Base-by-base conservation (phyloP, 306 rosid species). In the Vigna nakashimae region DNA sequence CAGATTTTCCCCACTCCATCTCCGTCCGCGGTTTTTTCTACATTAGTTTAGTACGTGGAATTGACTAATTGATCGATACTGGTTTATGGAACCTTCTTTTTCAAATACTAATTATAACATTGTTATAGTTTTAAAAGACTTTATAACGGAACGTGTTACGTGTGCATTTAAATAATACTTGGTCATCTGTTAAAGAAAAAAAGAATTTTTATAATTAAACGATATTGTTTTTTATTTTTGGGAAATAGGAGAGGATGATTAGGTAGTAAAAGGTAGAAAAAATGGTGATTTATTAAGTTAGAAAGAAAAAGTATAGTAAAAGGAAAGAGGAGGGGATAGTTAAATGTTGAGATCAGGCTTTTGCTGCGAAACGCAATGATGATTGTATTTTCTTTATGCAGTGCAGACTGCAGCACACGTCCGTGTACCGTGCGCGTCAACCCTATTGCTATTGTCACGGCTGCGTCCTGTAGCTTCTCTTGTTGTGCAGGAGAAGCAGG, bases 361-460 rank as follows among this genome's bases (percentile, higher is more conserved):
- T 85, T 65, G 82, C 73, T 79, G 78, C 14, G 45, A 76, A 80
- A 86, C 75, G 81, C 83, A 82, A 86, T 82, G 68, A 86, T 86
- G 81, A 68, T 74, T 73, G 68, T 82, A 16, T 81, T 55, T 84
- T 76, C 71, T 68, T 77, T 80, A 80, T 75, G 73, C 77, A 81
- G n/a, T 81, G 75, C 81, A 45, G 9, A 17, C 74, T 79, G 89
- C 82, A 82, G 80, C 80, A 81, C 76, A 79, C 84, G 86, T 86
- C 84, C 87, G 89, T 82, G 89, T 82, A 86, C 83, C 86, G 87
- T 86, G 89, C 85, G 87, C 87, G 87, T 86, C 87, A 76, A 86
- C 85, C 82, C 82, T 80, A 45, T 53, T 77, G 79, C 75, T 80
- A 45, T 62, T 77, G 79, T 79, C 70, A 80, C 84, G 84, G 53